These are phyloP conservation scores for Colletotrichum tamarilloi DNA, from an alignment of 2,329 filamentous ascomycete genomes.

Conservation along the genomic window DNA sequence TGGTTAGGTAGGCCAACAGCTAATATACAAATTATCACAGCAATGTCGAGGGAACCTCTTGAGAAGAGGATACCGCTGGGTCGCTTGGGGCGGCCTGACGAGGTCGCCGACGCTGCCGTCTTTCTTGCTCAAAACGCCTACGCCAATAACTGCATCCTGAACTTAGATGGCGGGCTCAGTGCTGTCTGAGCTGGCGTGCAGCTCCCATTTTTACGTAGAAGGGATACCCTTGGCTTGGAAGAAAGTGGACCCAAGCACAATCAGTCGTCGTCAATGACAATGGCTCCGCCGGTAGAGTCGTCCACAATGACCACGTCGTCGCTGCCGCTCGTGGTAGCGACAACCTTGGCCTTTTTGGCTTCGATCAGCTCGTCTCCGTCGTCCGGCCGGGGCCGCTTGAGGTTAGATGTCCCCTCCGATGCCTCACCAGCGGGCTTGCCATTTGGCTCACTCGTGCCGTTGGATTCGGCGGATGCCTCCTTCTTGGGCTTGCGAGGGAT, in stretches of 20 bases:
- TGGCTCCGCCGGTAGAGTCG: constrained; percentile 63
- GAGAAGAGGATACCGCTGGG: constrained; percentile 40
- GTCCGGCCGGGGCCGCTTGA: constrained; percentile 60
- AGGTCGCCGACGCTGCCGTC: constrained; percentile 84
- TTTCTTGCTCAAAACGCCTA: constrained; percentile 84
- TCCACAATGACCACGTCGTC: constrained; percentile 52
- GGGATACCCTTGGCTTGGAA: constrained; percentile 7
- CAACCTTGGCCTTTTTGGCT: constrained; percentile 62
- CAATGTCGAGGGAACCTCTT: constrained; percentile 41
- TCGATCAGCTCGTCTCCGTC: constrained; percentile 50
- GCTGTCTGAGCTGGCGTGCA: constrained; percentile 59
- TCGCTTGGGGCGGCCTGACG: constrained; percentile 76
- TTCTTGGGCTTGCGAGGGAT: constrained; percentile 67
- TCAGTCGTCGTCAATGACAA: constrained; percentile 75
- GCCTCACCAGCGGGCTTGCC: constrained; percentile 53
- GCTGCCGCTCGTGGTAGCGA: constrained; percentile 51
- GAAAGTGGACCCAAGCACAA: constrained; percentile 8
- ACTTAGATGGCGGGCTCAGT: constrained; percentile 86
- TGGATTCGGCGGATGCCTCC: constrained; percentile 45
- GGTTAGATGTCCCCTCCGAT: constrained; percentile 44
- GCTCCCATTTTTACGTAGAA: neutral
- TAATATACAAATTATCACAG: constrained; percentile 52
- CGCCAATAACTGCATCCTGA: constrained; percentile 88
- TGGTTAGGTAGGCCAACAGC: constrained; percentile 29
- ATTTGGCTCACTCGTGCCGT: constrained; percentile 55